phyloP scores from a whole-genome alignment of 352 stramenopile species.

The Globisporangium carolinianum region DNA sequence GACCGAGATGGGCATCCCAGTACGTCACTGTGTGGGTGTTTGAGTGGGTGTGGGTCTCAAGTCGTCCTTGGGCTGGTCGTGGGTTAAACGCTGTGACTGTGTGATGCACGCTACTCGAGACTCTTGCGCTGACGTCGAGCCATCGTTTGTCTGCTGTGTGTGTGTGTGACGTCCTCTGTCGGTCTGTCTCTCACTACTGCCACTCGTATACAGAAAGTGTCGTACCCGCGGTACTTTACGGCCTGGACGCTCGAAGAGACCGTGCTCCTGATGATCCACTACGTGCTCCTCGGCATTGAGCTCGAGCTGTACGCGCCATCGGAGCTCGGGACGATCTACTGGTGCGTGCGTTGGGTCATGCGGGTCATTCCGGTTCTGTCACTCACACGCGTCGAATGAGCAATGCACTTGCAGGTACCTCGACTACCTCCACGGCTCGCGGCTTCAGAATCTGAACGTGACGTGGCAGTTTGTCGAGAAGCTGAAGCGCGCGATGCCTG shows the following conservation, averaged over 20 bases:
- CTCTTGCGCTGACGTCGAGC: too few species aligned
- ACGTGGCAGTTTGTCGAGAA: conserved; percentile 82
- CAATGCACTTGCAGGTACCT: conserved; percentile 43
- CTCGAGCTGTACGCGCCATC: conserved; percentile 70
- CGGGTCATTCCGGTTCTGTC: not conserved
- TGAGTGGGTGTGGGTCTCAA: not conserved
- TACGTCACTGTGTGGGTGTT: conserved; percentile 18
- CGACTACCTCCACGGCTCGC: conserved; percentile 79
- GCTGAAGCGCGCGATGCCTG: conserved; percentile 61
- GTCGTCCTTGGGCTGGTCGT: too few species aligned
- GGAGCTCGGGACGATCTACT: conserved; percentile 72
- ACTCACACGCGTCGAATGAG: too few species aligned
- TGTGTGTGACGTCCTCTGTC: not conserved
- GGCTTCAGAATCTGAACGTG: conserved; percentile 74
- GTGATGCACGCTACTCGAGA: too few species aligned
- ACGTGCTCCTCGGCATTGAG: conserved; percentile 67
- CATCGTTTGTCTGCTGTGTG: not conserved
- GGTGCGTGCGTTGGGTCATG: conserved; percentile 22
- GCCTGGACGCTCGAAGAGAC: conserved; percentile 75
- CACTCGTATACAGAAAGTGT: conserved; percentile 36
- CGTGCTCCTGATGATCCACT: conserved; percentile 72
- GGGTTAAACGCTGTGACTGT: too few species aligned
- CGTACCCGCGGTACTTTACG: conserved; percentile 77
- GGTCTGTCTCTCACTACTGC: too few species aligned
- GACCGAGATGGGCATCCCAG: conserved; percentile 76